Percentiles rank a stretch among this genome's conserved stretches.
Conservation (phyloP, 1,139 yeast species). For the Arxiozyma telluris region DNA sequence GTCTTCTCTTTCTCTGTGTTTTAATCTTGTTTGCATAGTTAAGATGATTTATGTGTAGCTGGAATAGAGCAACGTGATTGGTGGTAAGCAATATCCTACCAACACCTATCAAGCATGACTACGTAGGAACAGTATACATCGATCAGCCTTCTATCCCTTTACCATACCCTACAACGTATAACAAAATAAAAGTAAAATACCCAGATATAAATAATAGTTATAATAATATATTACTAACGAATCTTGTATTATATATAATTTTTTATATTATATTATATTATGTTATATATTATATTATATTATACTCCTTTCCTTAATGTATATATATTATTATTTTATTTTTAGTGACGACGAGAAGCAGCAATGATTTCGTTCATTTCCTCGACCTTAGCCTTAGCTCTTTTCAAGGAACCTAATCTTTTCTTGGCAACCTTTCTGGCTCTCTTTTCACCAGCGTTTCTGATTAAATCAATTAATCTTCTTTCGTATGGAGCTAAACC, state of each 20-base stretch:
- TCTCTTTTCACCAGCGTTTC: constrained; percentile 99
- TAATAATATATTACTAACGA: not conserved
- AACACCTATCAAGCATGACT: no score
- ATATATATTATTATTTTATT: not conserved
- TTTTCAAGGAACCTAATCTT: constrained; percentile 99
- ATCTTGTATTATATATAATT: not conserved
- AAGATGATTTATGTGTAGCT: no score
- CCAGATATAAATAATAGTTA: not conserved
- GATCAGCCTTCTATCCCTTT: no score
- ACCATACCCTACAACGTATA: no score
- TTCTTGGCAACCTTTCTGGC: constrained; percentile 99
- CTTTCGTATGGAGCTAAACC: constrained; percentile 99
- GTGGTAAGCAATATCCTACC: no score
- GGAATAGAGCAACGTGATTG: no score
- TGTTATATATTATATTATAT: no score
- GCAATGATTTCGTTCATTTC: constrained; percentile 95
- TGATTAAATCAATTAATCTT: constrained; percentile 97
- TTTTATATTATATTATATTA: no score
- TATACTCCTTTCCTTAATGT: not conserved
- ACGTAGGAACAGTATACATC: no score
- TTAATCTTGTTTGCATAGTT: no score
- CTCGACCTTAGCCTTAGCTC: constrained; percentile 99
- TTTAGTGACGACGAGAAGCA: constrained; percentile 83
- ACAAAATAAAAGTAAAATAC: not conserved
- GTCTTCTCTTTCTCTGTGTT: no score